Evolutionary conservation across 495 filamentous ascomycete species (phyloP), one percentile per base, ranked within the genome.

Genomic region (Ascodesmis nigricans): DNA sequence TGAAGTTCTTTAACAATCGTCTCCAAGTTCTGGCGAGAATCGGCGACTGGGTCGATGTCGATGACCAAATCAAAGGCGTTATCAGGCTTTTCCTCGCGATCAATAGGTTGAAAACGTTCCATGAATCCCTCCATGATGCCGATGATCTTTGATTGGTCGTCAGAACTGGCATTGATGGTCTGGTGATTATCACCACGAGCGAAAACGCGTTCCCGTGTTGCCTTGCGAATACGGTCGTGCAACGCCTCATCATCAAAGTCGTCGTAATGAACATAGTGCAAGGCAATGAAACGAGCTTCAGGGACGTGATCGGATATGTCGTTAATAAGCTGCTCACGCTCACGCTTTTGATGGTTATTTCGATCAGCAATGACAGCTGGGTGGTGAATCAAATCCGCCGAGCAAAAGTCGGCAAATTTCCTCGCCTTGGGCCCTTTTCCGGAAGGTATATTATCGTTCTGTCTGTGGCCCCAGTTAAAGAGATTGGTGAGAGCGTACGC

Each of bases 71-170:
- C 76, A 43, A 93, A 93, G 18, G 56, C 56, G 30, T 66, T 59
- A 51, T 99, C 90, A 2, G 84, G 83, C 13, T 53, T 46, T 13
- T 47, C 57, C 16, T 64, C 58, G 1, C 54, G 53, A 41, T 93
- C 63, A 36, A 80, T 57, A 2, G 69, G 65, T 54, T 95, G 73
- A 52, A 93, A 99, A 10, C 87, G 73, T 0, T 56, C 40, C 28
- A 97, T 59, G 58, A 99, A 99, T 22, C 81, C 80, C 41, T 92
- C 74, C 87, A 99, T 95, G 47, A 99, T 95, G 5, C 69, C 68
- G 15, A 79, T 60, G 21, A 84, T 70, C 50, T 91, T 79, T 9
- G 59, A 53, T 23, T 56, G 53, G 30, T 68, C 58, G 46, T 71
- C 67, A 21, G 64, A 68, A 8, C 69, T 73, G 3, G 84, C 78